Base-by-base conservation (phyloP, 2,329 filamentous ascomycete genomes). In the Talaromyces sp. region DNA sequence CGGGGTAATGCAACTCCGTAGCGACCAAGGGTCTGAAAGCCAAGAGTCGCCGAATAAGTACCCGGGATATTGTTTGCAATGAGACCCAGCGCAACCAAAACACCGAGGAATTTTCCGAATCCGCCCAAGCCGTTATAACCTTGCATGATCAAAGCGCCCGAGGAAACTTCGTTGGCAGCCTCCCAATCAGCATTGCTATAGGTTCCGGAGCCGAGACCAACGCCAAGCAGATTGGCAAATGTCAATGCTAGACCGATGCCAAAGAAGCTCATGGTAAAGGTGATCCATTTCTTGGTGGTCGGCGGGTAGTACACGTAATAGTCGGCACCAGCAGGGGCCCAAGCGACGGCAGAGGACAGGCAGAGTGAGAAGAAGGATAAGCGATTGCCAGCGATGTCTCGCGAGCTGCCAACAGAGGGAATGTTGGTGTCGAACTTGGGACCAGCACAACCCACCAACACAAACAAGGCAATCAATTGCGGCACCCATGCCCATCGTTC, bases 231-330 rank as follows among this genome's bases (percentile, higher is more conserved):
- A 52, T 79, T 70, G 3, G 76, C 73, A 59, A 77, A 73, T 4
- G 71, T 68, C 65, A 77, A 74, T 2, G 75, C 73, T 1, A 75
- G 49, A 11, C 73, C 72, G 15, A 75, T 68, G 3, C 78, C 80
- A 3, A 73, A 66, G 13, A 76, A 75, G 1, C 79, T 81, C 62
- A 77, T 75, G 2, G 71, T 64, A 67, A 80, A 81, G 35, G 74
- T 75, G 47, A 73, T 73, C 68, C 73, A 75, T 59, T 73, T 73
- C 59, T 73, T 73, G 13, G 78, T 76, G 2, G 73, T 68, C 2
- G 76, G 72, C 0, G 78, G 77, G 64, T 80, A 79, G 67, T 82
- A 81, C 47, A 81, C 79, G 50, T 78, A 81, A 67, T 80, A 81
- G 66, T 82, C 80, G 7, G 78, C 76, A 15, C 73, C 74, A 6